A percentile compares a stretch with the other conserved stretches of the same genome.
Conservation (phyloP, 2,329 filamentous ascomycete genomes). For the Didymella keratinophila region DNA sequence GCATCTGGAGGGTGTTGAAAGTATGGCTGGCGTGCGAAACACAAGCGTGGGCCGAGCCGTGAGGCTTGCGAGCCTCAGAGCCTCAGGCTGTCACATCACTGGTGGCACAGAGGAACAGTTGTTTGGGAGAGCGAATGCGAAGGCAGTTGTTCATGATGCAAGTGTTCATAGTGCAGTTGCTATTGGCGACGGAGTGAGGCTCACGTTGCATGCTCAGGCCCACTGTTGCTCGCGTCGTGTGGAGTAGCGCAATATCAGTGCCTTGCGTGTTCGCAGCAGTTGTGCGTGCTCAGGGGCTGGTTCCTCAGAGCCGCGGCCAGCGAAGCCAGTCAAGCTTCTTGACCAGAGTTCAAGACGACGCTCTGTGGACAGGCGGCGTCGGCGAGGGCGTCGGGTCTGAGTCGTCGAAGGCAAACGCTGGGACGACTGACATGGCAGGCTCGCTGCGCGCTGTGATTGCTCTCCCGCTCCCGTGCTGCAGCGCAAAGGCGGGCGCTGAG, state of each 20-base stretch:
- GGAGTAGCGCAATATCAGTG: conserved; percentile 14
- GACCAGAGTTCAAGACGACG: neutral
- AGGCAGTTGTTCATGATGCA: too few relatives aligned
- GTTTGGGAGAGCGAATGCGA: conserved; percentile 11
- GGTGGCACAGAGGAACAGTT: neutral
- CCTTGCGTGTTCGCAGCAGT: conserved; percentile 19
- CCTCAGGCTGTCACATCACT: neutral
- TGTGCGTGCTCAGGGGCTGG: conserved; percentile 29
- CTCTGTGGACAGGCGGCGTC: neutral
- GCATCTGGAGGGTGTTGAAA: neutral
- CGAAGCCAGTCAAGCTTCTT: neutral
- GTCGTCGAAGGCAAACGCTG: neutral
- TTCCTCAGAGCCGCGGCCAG: too few relatives aligned
- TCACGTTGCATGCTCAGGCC: neutral
- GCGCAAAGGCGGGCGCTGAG: neutral
- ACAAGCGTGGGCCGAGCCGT: conserved; percentile 14
- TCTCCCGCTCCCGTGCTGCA: neutral
- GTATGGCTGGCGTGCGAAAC: conserved; percentile 3
- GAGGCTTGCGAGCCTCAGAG: conserved; percentile 10
- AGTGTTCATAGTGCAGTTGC: neutral
- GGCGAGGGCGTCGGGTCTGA: neutral
- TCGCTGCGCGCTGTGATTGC: conserved; percentile 9
- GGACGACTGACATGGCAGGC: neutral
- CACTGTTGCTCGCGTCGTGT: conserved; percentile 3
- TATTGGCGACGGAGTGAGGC: neutral